A percentile compares a stretch with the other conserved stretches of the same genome.
These are phyloP conservation scores for Citrus maxima DNA, from an alignment of 345 rosid genomes.

Conservation along the genomic window DNA sequence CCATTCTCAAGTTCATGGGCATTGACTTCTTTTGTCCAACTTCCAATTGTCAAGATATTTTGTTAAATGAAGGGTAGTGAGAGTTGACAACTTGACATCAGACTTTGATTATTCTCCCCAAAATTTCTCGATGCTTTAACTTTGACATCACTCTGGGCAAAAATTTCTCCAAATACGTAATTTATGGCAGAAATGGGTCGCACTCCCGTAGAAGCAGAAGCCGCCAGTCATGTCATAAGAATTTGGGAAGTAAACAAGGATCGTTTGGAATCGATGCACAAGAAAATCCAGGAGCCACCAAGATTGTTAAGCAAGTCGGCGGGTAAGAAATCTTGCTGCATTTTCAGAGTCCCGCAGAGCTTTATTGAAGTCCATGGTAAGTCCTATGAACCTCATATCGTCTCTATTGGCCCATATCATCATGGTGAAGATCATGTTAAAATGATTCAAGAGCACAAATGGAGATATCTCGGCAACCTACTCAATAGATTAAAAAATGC, in stretches of 20 bases:
- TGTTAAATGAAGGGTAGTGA: no score
- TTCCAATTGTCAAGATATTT: no score
- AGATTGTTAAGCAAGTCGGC: conserved; percentile 35
- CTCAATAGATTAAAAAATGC: conserved; percentile 27
- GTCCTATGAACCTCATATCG: conserved; percentile 62
- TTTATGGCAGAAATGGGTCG: conserved; percentile 2
- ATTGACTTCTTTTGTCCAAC: no score
- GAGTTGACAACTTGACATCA: no score
- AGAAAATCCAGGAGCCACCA: conserved; percentile 43
- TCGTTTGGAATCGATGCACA: conserved; percentile 32
- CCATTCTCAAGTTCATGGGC: no score
- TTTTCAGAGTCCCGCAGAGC: conserved; percentile 44
- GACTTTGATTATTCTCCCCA: no score
- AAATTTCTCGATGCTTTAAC: no score
- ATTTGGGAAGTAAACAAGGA: conserved; percentile 33
- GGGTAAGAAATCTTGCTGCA: conserved; percentile 40
- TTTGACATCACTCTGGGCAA: no score
- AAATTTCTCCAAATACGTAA: no score
- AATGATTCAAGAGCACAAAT: conserved; percentile 85
- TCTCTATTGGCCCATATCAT: conserved; percentile 78
- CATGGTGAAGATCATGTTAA: conserved; percentile 33
- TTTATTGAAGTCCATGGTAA: conserved; percentile 48
- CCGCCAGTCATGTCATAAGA: conserved; percentile 3
- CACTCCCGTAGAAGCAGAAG: conserved; percentile 2
- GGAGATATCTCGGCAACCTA: conserved; percentile 54